These are phyloP conservation scores for Glycyrrhiza uralensis DNA, from an alignment of 306 rosid species.

Conservation along the genomic window DNA sequence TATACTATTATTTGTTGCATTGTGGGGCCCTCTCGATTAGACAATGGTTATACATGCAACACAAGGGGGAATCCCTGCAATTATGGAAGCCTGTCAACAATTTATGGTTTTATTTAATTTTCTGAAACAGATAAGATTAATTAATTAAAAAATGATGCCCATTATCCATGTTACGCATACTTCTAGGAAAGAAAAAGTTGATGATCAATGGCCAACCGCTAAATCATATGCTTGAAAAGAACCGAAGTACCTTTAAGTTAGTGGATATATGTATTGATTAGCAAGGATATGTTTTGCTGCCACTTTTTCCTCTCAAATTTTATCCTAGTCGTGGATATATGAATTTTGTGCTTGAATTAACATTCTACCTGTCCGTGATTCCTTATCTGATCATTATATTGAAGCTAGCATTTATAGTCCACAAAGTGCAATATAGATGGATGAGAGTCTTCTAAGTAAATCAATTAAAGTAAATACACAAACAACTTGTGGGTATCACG, in stretches of 20 bases:
- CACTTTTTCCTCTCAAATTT: neutral
- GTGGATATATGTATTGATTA: neutral
- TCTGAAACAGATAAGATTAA: neutral
- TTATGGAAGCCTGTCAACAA: constrained; percentile 10
- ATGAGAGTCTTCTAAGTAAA: neutral
- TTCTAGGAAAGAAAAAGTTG: neutral
- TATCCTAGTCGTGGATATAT: neutral
- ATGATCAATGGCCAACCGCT: neutral
- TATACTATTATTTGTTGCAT: neutral
- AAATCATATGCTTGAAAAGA: constrained; percentile 5
- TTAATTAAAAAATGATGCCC: neutral
- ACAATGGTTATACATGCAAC: neutral
- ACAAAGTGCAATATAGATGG: neutral
- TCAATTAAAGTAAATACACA: neutral
- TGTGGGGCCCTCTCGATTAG: neutral
- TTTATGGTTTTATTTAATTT: neutral
- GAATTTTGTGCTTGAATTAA: constrained; percentile 30
- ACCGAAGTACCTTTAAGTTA: neutral
- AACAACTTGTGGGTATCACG: neutral
- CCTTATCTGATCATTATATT: constrained; percentile 5
- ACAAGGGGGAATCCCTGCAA: constrained; percentile 5
- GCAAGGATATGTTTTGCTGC: constrained; percentile 3
- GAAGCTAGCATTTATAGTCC: constrained; percentile 1
- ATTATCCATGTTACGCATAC: constrained; percentile 1
- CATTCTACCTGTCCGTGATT: constrained; percentile 1